phyloP scores from a whole-genome alignment of 345 rosid genomes.

The Salix purpurea region DNA sequence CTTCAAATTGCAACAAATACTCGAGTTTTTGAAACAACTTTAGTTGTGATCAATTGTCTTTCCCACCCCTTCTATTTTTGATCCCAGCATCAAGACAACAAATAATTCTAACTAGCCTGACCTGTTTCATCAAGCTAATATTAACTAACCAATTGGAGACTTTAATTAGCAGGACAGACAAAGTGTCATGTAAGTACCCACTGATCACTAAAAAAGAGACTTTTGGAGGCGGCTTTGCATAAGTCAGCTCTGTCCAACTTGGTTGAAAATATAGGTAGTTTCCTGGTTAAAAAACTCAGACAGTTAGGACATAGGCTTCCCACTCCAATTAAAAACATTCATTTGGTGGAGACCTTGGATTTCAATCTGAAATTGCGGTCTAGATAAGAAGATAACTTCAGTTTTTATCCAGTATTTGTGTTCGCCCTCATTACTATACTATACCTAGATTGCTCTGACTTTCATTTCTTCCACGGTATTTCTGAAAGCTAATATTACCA shows the following conservation, averaged over 20 bases:
- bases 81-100: neutral
- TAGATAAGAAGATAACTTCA: too few species aligned
- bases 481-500: neutral
- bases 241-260: neutral
- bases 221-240: neutral
- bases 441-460: neutral
- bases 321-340: neutral
- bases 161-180: too few species aligned
- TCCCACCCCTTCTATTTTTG: neutral
- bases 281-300: neutral
- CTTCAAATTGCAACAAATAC: neutral
- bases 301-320: neutral
- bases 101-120: neutral
- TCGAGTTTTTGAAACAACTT: neutral
- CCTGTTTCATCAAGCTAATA: too few species aligned
- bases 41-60: too few species aligned
- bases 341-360: neutral
- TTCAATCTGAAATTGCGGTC: neutral
- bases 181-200: neutral
- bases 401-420: neutral
- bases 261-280: neutral
- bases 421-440: neutral
- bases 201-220: neutral
- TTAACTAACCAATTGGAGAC: too few species aligned
- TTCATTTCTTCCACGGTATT: neutral